These are phyloP conservation scores for Setomelanomma holmii DNA, from an alignment of 2,329 filamentous ascomycete genomes.

Conservation along the genomic window DNA sequence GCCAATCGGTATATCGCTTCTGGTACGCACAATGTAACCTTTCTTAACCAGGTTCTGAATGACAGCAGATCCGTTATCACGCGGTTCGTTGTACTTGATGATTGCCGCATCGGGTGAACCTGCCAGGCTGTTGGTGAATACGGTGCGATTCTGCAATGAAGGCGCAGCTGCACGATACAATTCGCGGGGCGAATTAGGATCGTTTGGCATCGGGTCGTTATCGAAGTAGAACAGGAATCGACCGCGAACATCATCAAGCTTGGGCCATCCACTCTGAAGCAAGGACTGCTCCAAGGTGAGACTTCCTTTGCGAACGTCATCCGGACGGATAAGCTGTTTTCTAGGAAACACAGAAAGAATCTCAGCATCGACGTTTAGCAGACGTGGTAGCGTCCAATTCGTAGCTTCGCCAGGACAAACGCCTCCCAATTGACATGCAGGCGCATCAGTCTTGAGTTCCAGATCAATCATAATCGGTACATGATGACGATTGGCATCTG, in stretches of 20 bases:
- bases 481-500: conserved; percentile 51
- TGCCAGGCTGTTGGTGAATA: conserved; percentile 59
- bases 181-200: conserved; percentile 41
- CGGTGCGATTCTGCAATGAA: conserved; percentile 53
- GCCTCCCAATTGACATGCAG: conserved; percentile 42
- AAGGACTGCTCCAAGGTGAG: conserved; percentile 57
- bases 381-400: conserved; percentile 53
- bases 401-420: conserved; percentile 51
- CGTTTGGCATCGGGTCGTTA: conserved; percentile 51
- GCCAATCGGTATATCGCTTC: conserved; percentile 55
- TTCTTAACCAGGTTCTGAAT: conserved; percentile 56
- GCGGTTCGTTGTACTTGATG: conserved; percentile 59
- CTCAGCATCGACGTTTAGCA: conserved; percentile 56
- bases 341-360: conserved; percentile 54
- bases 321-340: conserved; percentile 55
- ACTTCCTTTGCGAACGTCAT: conserved; percentile 53
- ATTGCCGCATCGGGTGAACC: conserved; percentile 57
- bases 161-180: conserved; percentile 49
- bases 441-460: conserved; percentile 56
- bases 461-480: conserved; percentile 59
- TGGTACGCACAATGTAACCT: conserved; percentile 59
- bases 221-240: conserved; percentile 61
- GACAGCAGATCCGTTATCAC: conserved; percentile 43
- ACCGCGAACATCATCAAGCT: conserved; percentile 53
- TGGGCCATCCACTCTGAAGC: conserved; percentile 58